Evolutionary conservation across 2,329 filamentous ascomycete species (phyloP).

Genomic region (Bipolaris oryzae): DNA sequence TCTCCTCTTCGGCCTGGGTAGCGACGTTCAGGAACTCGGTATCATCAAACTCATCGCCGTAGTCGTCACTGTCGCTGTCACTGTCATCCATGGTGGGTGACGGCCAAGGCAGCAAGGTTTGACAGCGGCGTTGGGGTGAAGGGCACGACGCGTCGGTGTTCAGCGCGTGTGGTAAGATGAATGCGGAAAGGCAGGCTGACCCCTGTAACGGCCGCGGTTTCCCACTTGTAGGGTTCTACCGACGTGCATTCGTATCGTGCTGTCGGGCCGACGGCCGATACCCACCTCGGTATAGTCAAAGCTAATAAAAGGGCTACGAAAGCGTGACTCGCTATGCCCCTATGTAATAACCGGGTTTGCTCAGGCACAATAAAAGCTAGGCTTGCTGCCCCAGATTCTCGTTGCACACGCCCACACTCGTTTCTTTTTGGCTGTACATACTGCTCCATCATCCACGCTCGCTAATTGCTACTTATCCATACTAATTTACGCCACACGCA

Average conservation of each 20-base stretch:
- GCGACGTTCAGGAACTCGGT: slow-evolving; percentile 68
- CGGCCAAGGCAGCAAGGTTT: slow-evolving; percentile 17
- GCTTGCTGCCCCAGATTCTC: slow-evolving; percentile 14
- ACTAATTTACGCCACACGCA: slow-evolving; percentile 25
- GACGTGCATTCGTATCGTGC: slow-evolving; percentile 20
- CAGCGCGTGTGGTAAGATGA: slow-evolving; percentile 33
- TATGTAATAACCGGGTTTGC: slow-evolving; percentile 12
- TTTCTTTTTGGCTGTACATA: slow-evolving; percentile 24
- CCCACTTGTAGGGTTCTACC: slow-evolving; percentile 26
- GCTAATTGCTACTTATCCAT: slow-evolving; percentile 22
- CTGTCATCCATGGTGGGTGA: slow-evolving; percentile 34
- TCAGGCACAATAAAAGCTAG: slow-evolving; percentile 18
- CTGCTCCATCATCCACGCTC: slow-evolving; percentile 24
- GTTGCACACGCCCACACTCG: slow-evolving; percentile 24
- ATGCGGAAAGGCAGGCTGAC: slow-evolving; percentile 17
- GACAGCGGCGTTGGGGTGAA: slow-evolving; percentile 24
- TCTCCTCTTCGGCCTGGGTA: slow-evolving; percentile 55
- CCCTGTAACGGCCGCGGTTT: slow-evolving; percentile 24
- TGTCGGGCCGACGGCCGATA: slow-evolving; percentile 9
- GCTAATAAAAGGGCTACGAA: slow-evolving; percentile 17
- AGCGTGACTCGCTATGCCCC: slow-evolving; percentile 12
- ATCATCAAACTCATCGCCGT: slow-evolving; percentile 68
- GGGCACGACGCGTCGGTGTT: slow-evolving; percentile 31
- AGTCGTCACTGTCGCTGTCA: slow-evolving; percentile 60
- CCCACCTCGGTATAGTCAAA: slow-evolving; percentile 10